Base-by-base conservation (phyloP, 1,139 yeast genomes). In the Kodamaea ohmeri region DNA sequence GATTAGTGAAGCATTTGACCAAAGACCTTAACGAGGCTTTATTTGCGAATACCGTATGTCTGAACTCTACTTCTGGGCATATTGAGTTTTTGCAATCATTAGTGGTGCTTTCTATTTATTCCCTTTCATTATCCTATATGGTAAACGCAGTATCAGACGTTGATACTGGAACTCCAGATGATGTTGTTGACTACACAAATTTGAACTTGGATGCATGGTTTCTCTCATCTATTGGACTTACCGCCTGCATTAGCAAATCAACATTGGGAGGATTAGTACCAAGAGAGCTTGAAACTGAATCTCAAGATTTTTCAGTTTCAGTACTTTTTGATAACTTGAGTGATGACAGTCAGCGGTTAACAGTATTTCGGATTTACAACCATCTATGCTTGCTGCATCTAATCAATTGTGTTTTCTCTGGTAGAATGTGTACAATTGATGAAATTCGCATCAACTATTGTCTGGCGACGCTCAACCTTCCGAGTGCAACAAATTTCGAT, bases 401-500 rank as follows among this genome's bases (percentile, higher is more conserved):
- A 38, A 78, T 80, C 20, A 77, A 78, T 53, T 80, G 90, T 51
- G 71, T 83, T 8, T 72, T 82, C 50, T 73, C 84, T 2, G 95
- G 95, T 0, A 62, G 92, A 47, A 80, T 80, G 74, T 81, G 90
- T 50, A 67, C 83, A n/a, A 61, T 85, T 6, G 92, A 84, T 53
- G 83, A 78, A 45, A 67, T 74, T 25, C 63, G 90, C 41, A 59
- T 84, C 36, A 79, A 76, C 45, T 74, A 78, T 47, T 80, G 89
- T 42, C 71, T 78, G 16, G 71, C 83, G 6, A 75, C 83, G 1
- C 63, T 83, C 34, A 78, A 81, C 28, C 63, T 83, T 27, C 71
- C 81, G 2, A 69, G 77, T 32, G 80, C 92, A 0, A 83, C 92
- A 3, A 83, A 83, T 51, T 86, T 86, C 53, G 95, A 86, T 54